Conservation (phyloP, 1,139 yeast genomes). For the Debaryomyces udenii region DNA sequence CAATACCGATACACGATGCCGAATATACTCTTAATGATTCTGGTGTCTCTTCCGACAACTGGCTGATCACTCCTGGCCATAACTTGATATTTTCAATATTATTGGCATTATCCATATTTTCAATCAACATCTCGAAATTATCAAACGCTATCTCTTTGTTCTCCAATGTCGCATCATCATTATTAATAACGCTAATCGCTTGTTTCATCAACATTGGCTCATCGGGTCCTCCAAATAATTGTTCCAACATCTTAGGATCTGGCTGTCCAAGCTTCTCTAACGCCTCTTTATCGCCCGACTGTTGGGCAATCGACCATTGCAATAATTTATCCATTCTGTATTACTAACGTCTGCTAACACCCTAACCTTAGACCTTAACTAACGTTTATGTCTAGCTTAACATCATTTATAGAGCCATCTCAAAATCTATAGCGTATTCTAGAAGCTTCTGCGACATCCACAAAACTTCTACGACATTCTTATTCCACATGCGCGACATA, state of each 20-base stretch:
- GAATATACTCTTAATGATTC: constrained; percentile 55
- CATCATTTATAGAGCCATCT: constrained; percentile 5
- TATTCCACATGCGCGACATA: background rate
- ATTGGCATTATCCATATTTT: constrained; percentile 92
- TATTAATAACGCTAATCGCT: constrained; percentile 62
- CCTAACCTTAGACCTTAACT: no score
- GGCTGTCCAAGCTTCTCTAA: constrained; percentile 63
- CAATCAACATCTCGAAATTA: constrained; percentile 91
- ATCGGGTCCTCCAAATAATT: constrained; percentile 81
- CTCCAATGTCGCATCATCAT: constrained; percentile 64
- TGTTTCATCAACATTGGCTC: constrained; percentile 86
- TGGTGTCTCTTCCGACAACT: constrained; percentile 44
- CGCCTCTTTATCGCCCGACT: constrained; percentile 69
- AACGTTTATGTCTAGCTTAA: no score
- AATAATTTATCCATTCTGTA: constrained; percentile 76
- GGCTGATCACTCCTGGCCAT: constrained; percentile 70
- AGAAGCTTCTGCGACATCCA: constrained; percentile 12
- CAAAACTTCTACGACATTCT: background rate
- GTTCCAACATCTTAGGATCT: constrained; percentile 75
- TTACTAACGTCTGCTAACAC: no score
- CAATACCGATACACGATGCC: constrained; percentile 82
- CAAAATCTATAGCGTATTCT: constrained; percentile 2
- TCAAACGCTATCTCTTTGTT: constrained; percentile 79
- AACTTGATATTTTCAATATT: constrained; percentile 80
- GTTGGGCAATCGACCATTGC: constrained; percentile 88